These are phyloP conservation scores for Populus deltoides DNA, from an alignment of 345 rosid genomes.

Conservation along the genomic window DNA sequence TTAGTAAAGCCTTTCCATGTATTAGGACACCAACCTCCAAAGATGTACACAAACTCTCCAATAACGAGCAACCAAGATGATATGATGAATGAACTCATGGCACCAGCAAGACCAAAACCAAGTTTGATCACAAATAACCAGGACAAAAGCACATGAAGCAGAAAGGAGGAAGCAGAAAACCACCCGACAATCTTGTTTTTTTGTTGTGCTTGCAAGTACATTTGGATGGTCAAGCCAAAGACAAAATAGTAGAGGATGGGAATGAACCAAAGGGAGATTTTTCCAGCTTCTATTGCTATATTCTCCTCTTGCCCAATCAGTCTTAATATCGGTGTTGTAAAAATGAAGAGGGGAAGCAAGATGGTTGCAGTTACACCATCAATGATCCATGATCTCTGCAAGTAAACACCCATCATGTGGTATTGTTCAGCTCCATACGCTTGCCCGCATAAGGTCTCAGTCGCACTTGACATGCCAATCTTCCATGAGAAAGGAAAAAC, in stretches of 20 bases:
- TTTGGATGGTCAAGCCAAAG: constrained; percentile 22
- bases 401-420: constrained; percentile 35
- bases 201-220: constrained; percentile 40
- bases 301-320: neutral
- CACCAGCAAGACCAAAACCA: constrained; percentile 29
- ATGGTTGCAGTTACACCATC: constrained; percentile 2
- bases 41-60: constrained; percentile 33
- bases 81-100: constrained; percentile 33
- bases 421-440: constrained; percentile 37
- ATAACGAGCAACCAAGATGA: constrained; percentile 23
- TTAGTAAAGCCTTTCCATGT: constrained; percentile 65
- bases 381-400: constrained; percentile 32
- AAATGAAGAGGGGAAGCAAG: constrained; percentile 16
- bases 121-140: constrained; percentile 36
- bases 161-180: constrained; percentile 21
- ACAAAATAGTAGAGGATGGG: constrained; percentile 2
- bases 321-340: constrained; percentile 1
- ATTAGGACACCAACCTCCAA: constrained; percentile 66
- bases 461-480: constrained; percentile 46
- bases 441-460: constrained; percentile 43
- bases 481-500: neutral
- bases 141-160: constrained; percentile 28
- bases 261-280: constrained; percentile 15
- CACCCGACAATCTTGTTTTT: constrained; percentile 33
- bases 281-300: constrained; percentile 4